A percentile compares a stretch with the other conserved stretches of the same genome.
Conservation (phyloP, 192 early-diverging fungal species). For the Dispira parvispora region DNA sequence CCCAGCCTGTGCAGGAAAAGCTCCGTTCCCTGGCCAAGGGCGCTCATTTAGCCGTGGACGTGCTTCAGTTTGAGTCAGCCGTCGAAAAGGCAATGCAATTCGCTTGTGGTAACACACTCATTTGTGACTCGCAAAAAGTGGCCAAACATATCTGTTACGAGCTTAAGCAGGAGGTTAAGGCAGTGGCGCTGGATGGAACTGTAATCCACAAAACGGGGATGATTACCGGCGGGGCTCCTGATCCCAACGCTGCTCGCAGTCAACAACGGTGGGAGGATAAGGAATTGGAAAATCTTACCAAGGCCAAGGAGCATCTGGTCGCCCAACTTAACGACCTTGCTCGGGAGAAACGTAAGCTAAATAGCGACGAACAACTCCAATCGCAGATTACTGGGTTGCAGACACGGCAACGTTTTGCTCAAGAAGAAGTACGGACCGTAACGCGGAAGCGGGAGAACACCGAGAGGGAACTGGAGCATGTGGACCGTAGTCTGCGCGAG, state of each 20-base stretch:
- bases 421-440: conserved; percentile 35
- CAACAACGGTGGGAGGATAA: conserved; percentile 66
- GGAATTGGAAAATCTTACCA: conserved; percentile 62
- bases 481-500: conserved; percentile 21
- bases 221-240: conserved; percentile 66
- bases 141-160: conserved; percentile 81
- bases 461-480: conserved; percentile 35
- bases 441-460: conserved; percentile 39
- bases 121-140: conserved; percentile 77
- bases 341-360: conserved; percentile 46
- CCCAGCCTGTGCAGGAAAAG: conserved; percentile 62
- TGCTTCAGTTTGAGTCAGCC: conserved; percentile 64
- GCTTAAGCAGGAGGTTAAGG: conserved; percentile 64
- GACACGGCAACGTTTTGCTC: conserved; percentile 33
- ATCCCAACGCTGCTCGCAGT: conserved; percentile 22
- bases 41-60: conserved; percentile 84
- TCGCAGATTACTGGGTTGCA: conserved; percentile 42
- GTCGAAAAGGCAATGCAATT: conserved; percentile 73
- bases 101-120: conserved; percentile 78
- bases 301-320: conserved; percentile 48
- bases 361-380: conserved; percentile 39
- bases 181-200: conserved; percentile 83
- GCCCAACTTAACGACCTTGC: conserved; percentile 54
- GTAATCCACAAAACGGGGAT: conserved; percentile 92
- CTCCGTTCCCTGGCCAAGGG: conserved; percentile 61